phyloP scores from a whole-genome alignment of 768 basidiomycete genomes.

The Pholiota conissans region DNA sequence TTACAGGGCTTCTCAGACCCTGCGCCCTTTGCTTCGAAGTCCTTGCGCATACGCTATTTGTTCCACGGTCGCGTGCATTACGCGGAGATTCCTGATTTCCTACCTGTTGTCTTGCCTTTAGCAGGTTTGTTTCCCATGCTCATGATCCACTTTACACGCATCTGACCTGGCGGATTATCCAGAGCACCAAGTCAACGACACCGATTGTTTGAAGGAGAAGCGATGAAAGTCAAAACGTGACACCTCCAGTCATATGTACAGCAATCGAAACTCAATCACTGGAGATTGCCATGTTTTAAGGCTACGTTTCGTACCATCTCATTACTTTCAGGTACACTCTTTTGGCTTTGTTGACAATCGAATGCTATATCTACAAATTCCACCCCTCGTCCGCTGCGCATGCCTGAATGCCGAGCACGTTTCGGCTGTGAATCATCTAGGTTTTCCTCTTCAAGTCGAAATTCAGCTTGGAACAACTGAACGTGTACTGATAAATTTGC shows the following conservation, averaged over 20 bases:
- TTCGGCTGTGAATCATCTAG: not conserved
- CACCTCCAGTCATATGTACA: not conserved
- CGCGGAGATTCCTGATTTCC: slow-evolving; percentile 72
- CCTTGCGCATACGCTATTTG: slow-evolving; percentile 68
- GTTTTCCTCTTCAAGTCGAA: not conserved
- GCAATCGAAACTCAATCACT: not conserved
- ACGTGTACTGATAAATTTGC: not conserved
- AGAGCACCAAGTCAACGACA: slow-evolving; percentile 21
- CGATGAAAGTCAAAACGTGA: not conserved
- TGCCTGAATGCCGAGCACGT: not conserved
- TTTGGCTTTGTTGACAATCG: not conserved
- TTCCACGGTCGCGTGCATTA: slow-evolving; percentile 77
- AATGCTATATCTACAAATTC: not conserved
- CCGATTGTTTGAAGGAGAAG: not conserved
- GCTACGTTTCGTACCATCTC: not conserved
- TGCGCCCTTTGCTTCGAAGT: slow-evolving; percentile 70
- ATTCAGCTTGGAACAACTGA: not conserved
- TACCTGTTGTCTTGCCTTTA: slow-evolving; percentile 71
- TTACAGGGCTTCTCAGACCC: slow-evolving; percentile 91
- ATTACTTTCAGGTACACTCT: not conserved
- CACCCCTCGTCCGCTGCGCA: not conserved
- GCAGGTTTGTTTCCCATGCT: slow-evolving; percentile 50
- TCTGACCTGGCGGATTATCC: slow-evolving; percentile 2
- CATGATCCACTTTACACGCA: not conserved
- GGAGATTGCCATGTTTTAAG: not conserved